Evolutionary conservation across 257 asterid species (phyloP).

Genomic region (Penstemon barbatus): DNA sequence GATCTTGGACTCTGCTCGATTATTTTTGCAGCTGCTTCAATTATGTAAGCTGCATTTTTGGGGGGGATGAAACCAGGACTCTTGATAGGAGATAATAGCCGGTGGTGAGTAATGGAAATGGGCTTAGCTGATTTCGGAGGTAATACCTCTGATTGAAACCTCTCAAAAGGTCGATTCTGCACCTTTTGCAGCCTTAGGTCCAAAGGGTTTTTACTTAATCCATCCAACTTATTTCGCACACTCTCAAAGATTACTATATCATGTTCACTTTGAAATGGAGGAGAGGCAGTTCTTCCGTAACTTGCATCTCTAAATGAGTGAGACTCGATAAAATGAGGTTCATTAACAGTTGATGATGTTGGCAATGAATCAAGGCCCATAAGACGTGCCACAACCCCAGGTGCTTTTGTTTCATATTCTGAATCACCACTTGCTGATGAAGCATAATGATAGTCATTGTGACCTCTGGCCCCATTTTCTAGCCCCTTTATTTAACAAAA

Average conservation of each 20-base stretch:
- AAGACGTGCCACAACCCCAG: constrained; percentile 98
- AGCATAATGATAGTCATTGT: constrained; percentile 49
- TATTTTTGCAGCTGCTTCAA: constrained; percentile 89
- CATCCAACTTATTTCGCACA: constrained; percentile 79
- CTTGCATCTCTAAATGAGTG: constrained; percentile 64
- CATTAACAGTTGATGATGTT: constrained; percentile 51
- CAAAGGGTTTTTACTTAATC: constrained; percentile 64
- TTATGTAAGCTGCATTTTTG: constrained; percentile 80
- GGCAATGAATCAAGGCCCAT: constrained; percentile 98
- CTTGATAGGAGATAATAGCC: constrained; percentile 86
- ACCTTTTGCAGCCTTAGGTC: constrained; percentile 65
- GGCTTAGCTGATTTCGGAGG: constrained; percentile 91
- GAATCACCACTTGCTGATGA: constrained; percentile 63
- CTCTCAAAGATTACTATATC: constrained; percentile 76
- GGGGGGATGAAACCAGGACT: constrained; percentile 89
- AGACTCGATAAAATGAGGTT: constrained; percentile 48
- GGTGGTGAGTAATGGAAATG: constrained; percentile 62
- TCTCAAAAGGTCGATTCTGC: constrained; percentile 69
- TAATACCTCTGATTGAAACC: constrained; percentile 78
- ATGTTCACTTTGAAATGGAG: constrained; percentile 57
- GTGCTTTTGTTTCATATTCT: constrained; percentile 60
- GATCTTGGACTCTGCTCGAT: constrained; percentile 89
- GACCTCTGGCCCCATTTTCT: constrained; percentile 46
- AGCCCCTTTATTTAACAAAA: constrained; percentile 48
- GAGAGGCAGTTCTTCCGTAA: constrained; percentile 38